Evolutionary conservation across 78 protist species (phyloP), one percentile per base, ranked within the genome.

Genomic region (Dictyostelium brefeldianum): DNA sequence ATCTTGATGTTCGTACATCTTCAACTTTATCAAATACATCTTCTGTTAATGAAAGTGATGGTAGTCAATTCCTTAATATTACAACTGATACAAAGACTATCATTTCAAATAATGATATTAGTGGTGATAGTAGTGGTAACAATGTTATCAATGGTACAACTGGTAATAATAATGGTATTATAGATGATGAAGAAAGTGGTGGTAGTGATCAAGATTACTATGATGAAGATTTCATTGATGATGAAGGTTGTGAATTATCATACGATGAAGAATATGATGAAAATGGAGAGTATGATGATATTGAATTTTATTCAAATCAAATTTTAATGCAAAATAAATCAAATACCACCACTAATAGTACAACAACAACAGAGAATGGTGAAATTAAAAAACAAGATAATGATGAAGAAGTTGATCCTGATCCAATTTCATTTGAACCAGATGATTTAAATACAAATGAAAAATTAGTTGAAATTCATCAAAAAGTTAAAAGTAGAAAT

Each of bases 391-490:
- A 50, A 10, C 81, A 83, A 20, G 18, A 27, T 1, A 64, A 57
- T 12, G 81, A 83, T 6, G 31, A 57, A 22, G 51, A 46, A 47
- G 75, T 62, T 46, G 92, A 85, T 47, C 92, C 92, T 41, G 92
- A 85, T 12, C 92, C 92, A 46, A 48, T 85, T 53, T 22, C 65
- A 9, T 85, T 74, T 59, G 80, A 50, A 18, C 92, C 31, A 6
- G 92, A 85, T 22, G 92, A 85, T 75, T 29, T 85, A 20, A 27
- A n/a, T 25, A 70, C 65, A 17, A 29, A n/a, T 18, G 29, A 41
- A 12, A 85, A 75, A 59, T 7, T 59, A 6, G 29, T 25, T 46
- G 83, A 62, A 20, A 73, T 85, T 46, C 83, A 85, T 47, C 53
- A 73, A 53, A 12, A 74, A 46, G 77, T 85, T 10, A 71, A 57